These are phyloP conservation scores for Lenzites betulinus DNA, from an alignment of 768 basidiomycete species.

Conservation along the genomic window DNA sequence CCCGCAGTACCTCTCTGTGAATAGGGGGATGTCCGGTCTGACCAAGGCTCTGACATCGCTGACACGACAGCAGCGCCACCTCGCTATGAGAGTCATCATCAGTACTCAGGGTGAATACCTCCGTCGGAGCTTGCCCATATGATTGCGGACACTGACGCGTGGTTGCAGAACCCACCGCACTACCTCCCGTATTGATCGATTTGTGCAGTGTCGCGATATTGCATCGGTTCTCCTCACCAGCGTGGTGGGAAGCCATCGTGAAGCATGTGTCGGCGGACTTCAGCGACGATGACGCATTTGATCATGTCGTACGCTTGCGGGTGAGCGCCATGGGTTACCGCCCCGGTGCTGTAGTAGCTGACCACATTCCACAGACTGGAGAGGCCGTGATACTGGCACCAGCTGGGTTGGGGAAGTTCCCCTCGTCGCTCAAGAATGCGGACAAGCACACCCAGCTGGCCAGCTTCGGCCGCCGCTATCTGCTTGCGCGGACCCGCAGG, in stretches of 20 bases:
- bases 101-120: slow-evolving; percentile 62
- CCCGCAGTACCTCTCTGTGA: slow-evolving; percentile 57
- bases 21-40: slow-evolving; percentile 49
- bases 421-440: background rate
- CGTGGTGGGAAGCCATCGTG: slow-evolving; percentile 72
- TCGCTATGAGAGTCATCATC: slow-evolving; percentile 72
- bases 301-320: slow-evolving; percentile 64
- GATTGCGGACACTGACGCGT: slow-evolving; percentile 1
- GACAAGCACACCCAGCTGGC: slow-evolving; percentile 9
- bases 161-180: slow-evolving; percentile 68
- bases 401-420: slow-evolving; percentile 40
- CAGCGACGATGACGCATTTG: slow-evolving; percentile 58
- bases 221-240: slow-evolving; percentile 73
- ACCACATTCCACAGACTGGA: slow-evolving; percentile 52
- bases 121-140: background rate
- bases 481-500: slow-evolving; percentile 19
- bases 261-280: slow-evolving; percentile 71
- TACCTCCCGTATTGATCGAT: slow-evolving; percentile 67
- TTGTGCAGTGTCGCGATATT: slow-evolving; percentile 66
- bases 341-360: background rate
- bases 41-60: slow-evolving; percentile 64
- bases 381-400: slow-evolving; percentile 72
- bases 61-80: slow-evolving; percentile 71
- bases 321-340: slow-evolving; percentile 36
- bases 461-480: slow-evolving; percentile 24